Conservation (phyloP, 257 asterid species). For the Craterostigma plantagineum region DNA sequence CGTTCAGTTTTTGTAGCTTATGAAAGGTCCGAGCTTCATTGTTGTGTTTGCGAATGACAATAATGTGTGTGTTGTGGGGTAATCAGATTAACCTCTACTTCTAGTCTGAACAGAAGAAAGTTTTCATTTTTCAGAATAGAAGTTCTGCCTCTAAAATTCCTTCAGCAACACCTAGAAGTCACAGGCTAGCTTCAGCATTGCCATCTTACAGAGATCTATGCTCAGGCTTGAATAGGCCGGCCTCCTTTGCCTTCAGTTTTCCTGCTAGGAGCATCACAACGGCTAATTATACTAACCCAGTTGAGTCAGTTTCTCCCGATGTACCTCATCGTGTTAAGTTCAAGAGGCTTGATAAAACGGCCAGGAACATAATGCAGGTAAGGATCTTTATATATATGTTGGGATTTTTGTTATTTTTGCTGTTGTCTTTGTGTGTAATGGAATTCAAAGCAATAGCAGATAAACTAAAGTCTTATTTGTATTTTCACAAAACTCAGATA, state of each 20-base stretch:
- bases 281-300: conserved; percentile 27
- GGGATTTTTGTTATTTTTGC: too few species aligned
- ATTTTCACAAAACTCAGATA: conserved; percentile 25
- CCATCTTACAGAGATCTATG: conserved; percentile 16
- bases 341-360: conserved; percentile 91
- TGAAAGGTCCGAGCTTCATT: too few species aligned
- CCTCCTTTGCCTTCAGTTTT: conserved; percentile 14
- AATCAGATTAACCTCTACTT: too few species aligned
- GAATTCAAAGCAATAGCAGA: conserved; percentile 2
- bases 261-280: conserved; percentile 30
- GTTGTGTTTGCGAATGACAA: too few species aligned
- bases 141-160: too few species aligned
- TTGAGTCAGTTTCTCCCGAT: conserved; percentile 25
- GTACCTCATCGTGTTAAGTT: conserved; percentile 55
- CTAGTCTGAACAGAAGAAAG: too few species aligned
- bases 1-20: too few species aligned
- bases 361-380: conserved; percentile 95
- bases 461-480: conserved; percentile 1
- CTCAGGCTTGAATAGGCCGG: conserved; percentile 17
- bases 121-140: too few species aligned
- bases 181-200: conserved; percentile 15
- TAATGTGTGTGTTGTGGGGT: too few species aligned
- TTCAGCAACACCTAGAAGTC: conserved; percentile 12
- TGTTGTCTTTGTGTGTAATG: conserved; percentile 3
- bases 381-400: conserved; percentile 2